A percentile compares a stretch with the other conserved stretches of the same genome.
These are phyloP conservation scores for Mortierella sp. DNA, from an alignment of 371 early-diverging fungal genomes.

Conservation along the genomic window DNA sequence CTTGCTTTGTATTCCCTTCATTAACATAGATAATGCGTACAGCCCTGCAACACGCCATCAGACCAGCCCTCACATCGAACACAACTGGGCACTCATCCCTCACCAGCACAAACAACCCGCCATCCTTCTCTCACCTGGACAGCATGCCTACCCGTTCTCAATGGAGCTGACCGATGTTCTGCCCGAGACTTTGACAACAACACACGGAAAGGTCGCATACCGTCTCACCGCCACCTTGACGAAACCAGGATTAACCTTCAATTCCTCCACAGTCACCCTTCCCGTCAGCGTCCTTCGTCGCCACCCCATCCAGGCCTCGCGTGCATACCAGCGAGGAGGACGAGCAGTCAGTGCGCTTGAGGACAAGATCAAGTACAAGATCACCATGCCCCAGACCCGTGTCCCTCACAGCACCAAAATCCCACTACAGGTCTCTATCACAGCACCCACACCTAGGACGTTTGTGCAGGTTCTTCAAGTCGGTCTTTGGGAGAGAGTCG, in stretches of 20 bases:
- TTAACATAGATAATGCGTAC: constrained; percentile 40
- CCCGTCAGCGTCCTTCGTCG: constrained; percentile 46
- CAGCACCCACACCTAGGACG: constrained; percentile 26
- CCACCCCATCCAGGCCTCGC: constrained; percentile 24
- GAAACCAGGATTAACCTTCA: constrained; percentile 50
- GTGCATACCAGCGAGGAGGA: constrained; percentile 36
- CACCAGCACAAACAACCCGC: constrained; percentile 42
- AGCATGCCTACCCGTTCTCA: constrained; percentile 61
- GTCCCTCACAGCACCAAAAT: constrained; percentile 48
- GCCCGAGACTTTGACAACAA: constrained; percentile 57
- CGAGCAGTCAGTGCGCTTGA: constrained; percentile 21
- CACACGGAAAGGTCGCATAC: constrained; percentile 59
- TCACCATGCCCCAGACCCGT: constrained; percentile 40
- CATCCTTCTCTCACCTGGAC: constrained; percentile 48
- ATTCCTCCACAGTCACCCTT: constrained; percentile 34
- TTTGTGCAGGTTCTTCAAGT: constrained; percentile 38
- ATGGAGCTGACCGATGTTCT: constrained; percentile 58
- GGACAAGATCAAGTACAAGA: constrained; percentile 48
- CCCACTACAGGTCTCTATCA: constrained; percentile 48
- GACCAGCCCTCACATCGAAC: constrained; percentile 45
- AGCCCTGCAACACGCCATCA: constrained; percentile 47
- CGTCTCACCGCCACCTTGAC: constrained; percentile 52
- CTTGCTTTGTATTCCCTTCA: too few relatives aligned
- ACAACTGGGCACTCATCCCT: constrained; percentile 43
- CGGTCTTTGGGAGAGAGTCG: constrained; percentile 49